Evolutionary conservation across 2,329 filamentous ascomycete genomes (phyloP).

Genomic region (Nothophoma quercina): DNA sequence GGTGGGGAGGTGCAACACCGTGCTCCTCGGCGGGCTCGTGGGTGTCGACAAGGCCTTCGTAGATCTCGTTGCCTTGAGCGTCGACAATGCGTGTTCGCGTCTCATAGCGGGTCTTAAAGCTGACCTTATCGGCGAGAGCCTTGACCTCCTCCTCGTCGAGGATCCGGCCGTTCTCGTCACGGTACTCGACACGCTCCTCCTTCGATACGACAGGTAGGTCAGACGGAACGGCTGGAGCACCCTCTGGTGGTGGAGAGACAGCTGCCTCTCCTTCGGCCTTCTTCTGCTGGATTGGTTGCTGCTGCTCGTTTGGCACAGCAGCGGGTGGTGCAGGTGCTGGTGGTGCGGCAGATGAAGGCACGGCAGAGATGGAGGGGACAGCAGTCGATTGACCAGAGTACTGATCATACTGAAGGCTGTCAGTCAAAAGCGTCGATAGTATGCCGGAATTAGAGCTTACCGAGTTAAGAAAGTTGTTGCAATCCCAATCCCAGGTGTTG

Average conservation of each 20-base stretch:
- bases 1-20: constrained; percentile 61
- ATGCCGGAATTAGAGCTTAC: constrained; percentile 67
- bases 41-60: constrained; percentile 52
- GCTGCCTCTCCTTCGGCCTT: constrained; percentile 37
- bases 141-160: constrained; percentile 84
- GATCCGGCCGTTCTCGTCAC: constrained; percentile 91
- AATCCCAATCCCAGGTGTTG: constrained; percentile 95
- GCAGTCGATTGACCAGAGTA: constrained; percentile 30
- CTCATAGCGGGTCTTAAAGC: constrained; percentile 95
- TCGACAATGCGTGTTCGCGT: constrained; percentile 89
- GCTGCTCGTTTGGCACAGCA: constrained; percentile 21
- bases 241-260: constrained; percentile 41
- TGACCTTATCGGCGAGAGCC: constrained; percentile 87
- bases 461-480: constrained; percentile 86
- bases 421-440: constrained; percentile 8
- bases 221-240: constrained; percentile 29
- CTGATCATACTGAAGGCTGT: constrained; percentile 38
- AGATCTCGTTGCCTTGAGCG: constrained; percentile 78
- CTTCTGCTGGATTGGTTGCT: constrained; percentile 25
- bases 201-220: constrained; percentile 56
- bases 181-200: constrained; percentile 90
- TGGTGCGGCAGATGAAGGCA: constrained; percentile 35
- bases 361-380: constrained; percentile 31
- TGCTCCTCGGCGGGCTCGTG: constrained; percentile 40
- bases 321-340: constrained; percentile 31